Base-by-base conservation (phyloP, 441 rosid species). In the Populus hybrid region DNA sequence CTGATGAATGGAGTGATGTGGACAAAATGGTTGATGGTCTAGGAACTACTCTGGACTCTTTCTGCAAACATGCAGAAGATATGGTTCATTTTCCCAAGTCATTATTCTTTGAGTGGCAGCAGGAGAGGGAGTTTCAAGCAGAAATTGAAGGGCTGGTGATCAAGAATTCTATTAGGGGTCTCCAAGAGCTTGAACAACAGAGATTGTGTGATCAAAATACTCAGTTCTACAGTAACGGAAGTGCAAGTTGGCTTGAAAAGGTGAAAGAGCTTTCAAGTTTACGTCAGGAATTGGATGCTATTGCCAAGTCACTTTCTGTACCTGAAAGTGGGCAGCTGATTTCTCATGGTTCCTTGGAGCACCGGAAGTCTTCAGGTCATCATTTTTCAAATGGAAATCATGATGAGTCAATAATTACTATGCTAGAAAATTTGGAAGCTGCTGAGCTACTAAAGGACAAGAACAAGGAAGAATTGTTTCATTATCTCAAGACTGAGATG, bases 401-500 rank as follows among this genome's bases (percentile, higher is more conserved):
- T 57, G 93, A 90, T 28, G 89, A 88, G 76, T 77, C 84, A 46
- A 79, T 83, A 68, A 86, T 82, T 64, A 70, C 80, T 57, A 76
- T 67, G 75, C 89, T 92, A 7, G 97, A 91, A 83, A 90, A 79
- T 77, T 75, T 86, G 83, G 94, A 82, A 67, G 81, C 77, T 69
- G 65, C 81, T 14, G 83, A 81, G 66, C 77, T 94, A 28, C 76
- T 93, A 32, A 85, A 34, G 24, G 88, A 88, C 84, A 69, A 91
- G 82, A 6, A 78, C 32, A 81, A 9, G 21, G 97, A 89, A 8
- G 87, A 85, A 9, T 70, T 97, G 78, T 82, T 88, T 72, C 70
- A 2, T 50, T 84, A 89, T 88, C 86, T 90, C 68, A 94, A 89
- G 85, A 40, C 71, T 26, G 97, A 93, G 89, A 91, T 97, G 93